phyloP scores from a whole-genome alignment of 2,329 filamentous ascomycete genomes.

The Aspergillus transmontanensis region DNA sequence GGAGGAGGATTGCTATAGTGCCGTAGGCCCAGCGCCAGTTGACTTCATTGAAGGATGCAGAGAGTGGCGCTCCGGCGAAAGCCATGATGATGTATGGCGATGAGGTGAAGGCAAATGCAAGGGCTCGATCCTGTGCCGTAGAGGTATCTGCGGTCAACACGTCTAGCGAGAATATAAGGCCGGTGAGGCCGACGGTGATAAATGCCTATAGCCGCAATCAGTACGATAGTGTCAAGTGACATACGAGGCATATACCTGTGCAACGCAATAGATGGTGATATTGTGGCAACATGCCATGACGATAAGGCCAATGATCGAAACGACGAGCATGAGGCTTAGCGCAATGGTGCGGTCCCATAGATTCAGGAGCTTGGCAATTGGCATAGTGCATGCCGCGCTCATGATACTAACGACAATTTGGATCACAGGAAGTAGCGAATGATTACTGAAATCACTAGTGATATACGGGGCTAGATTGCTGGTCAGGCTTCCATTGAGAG shows the following conservation, averaged over 20 bases:
- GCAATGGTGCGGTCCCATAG: slow-evolving; percentile 64
- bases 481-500: background rate
- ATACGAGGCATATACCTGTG: slow-evolving; percentile 40
- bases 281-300: slow-evolving; percentile 64
- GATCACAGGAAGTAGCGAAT: slow-evolving; percentile 58
- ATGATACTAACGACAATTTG: slow-evolving; percentile 59
- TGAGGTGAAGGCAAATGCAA: slow-evolving; percentile 60
- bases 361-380: slow-evolving; percentile 64
- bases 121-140: slow-evolving; percentile 57
- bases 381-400: slow-evolving; percentile 59
- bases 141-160: slow-evolving; percentile 65
- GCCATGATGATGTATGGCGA: slow-evolving; percentile 64
- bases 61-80: slow-evolving; percentile 57
- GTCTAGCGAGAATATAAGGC: slow-evolving; percentile 56
- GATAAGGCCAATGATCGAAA: slow-evolving; percentile 55
- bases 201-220: slow-evolving; percentile 48
- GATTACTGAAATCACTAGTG: slow-evolving; percentile 55
- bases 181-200: slow-evolving; percentile 58
- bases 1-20: slow-evolving; percentile 60
- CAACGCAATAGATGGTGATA: slow-evolving; percentile 64
- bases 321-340: slow-evolving; percentile 51
- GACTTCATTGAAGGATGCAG: slow-evolving; percentile 50
- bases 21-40: slow-evolving; percentile 66
- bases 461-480: background rate
- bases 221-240: background rate